Conservation (phyloP, 2,329 filamentous ascomycete genomes). For the Cladosporium sp. region DNA sequence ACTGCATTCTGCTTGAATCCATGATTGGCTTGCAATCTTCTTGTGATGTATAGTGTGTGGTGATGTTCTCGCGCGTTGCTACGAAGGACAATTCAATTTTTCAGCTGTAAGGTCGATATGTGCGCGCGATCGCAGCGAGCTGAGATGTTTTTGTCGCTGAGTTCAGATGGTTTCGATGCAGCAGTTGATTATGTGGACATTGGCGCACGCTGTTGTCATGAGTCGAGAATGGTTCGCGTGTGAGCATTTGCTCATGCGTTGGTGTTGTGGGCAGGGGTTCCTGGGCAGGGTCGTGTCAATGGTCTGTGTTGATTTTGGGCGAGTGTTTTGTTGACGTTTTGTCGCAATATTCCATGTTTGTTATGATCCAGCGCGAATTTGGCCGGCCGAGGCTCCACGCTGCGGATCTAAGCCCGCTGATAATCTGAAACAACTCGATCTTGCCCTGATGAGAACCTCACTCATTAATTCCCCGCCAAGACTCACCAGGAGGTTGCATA, state of each 20-base stretch:
- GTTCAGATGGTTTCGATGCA: background rate
- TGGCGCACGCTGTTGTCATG: background rate
- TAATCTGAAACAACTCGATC: background rate
- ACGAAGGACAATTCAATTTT: background rate
- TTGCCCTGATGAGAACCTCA: constrained; percentile 1
- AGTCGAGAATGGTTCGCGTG: background rate
- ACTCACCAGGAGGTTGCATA: constrained; percentile 18
- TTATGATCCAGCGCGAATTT: constrained; percentile 1
- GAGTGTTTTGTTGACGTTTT: constrained; percentile 5
- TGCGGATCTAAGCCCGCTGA: constrained; percentile 9
- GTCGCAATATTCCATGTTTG: constrained; percentile 2
- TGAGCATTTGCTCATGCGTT: background rate
- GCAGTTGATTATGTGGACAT: background rate
- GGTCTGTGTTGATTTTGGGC: background rate
- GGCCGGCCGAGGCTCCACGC: constrained; percentile 12
- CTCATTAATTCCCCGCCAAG: constrained; percentile 15
- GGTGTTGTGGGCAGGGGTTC: background rate
- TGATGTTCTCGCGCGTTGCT: background rate
- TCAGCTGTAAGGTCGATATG: background rate
- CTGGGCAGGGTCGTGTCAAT: background rate
- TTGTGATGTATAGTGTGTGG: background rate
- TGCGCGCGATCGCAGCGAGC: background rate
- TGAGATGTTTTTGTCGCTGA: background rate
- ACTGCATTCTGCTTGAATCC: constrained; percentile 21
- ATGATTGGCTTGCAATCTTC: background rate